Conservation (phyloP, 345 rosid genomes). For the Euphorbia peplus region DNA sequence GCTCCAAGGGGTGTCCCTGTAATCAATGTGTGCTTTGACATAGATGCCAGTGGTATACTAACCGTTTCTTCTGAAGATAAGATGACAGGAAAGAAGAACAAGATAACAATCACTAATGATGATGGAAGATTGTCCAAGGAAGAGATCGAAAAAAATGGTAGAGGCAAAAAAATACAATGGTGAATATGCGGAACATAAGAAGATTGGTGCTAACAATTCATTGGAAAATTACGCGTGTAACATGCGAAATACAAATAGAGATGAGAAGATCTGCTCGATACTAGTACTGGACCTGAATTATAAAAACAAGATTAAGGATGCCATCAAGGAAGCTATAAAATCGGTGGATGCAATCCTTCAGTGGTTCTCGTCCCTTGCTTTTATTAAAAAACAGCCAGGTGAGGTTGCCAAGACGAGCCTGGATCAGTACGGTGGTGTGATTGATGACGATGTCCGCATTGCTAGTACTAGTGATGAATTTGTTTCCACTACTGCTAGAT, state of each 20-base stretch:
- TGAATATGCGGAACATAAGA: background rate
- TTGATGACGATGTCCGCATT: no score
- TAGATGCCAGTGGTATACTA: constrained; percentile 15
- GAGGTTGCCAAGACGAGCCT: background rate
- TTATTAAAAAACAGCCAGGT: no score
- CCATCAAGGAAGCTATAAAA: constrained; percentile 11
- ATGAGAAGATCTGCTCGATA: constrained; percentile 16
- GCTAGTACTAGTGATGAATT: no score
- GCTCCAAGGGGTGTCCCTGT: constrained; percentile 22
- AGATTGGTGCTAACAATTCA: background rate
- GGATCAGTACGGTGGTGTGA: no score
- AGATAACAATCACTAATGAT: constrained; percentile 25
- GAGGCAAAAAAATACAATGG: background rate
- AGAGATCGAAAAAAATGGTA: background rate
- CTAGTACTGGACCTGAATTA: constrained; percentile 9
- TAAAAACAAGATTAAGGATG: constrained; percentile 23
- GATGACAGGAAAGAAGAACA: constrained; percentile 23
- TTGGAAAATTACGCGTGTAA: constrained; percentile 17
- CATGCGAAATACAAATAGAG: constrained; percentile 20
- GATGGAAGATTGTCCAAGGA: constrained; percentile 12
- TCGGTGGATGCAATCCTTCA: constrained; percentile 22
- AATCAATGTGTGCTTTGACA: background rate
- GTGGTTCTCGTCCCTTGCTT: no score
- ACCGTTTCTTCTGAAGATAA: constrained; percentile 24
- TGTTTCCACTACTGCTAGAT: no score